Conservation (phyloP, 331 rosid genomes). For the Prunus yedoensis region DNA sequence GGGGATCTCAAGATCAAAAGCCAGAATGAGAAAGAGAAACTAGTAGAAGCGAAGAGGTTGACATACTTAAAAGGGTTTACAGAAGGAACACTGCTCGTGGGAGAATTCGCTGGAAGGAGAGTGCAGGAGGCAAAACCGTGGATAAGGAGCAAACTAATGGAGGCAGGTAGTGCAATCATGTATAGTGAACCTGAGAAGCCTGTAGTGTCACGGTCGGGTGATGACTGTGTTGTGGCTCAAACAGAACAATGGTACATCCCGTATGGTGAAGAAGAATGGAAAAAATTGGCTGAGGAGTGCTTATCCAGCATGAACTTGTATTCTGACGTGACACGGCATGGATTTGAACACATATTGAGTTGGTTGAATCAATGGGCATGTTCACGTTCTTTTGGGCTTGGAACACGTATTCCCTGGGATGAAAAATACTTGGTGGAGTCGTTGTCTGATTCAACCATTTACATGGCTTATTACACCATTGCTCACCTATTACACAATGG, state of each 20-base stretch:
- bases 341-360: slow-evolving; percentile 77
- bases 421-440: slow-evolving; percentile 86
- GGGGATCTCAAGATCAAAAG: slow-evolving; percentile 72
- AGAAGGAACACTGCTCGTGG: slow-evolving; percentile 78
- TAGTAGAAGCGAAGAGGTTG: slow-evolving; percentile 90
- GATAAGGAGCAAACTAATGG: slow-evolving; percentile 70
- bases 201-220: slow-evolving; percentile 84
- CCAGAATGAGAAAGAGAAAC: slow-evolving; percentile 91
- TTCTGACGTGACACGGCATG: slow-evolving; percentile 83
- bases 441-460: slow-evolving; percentile 87
- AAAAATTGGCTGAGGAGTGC: slow-evolving; percentile 75
- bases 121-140: slow-evolving; percentile 87
- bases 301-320: slow-evolving; percentile 60
- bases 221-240: slow-evolving; percentile 91
- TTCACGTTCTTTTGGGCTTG: slow-evolving; percentile 85
- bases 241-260: slow-evolving; percentile 96
- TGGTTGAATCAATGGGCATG: slow-evolving; percentile 99
- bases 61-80: slow-evolving; percentile 92
- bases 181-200: slow-evolving; percentile 92
- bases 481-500: slow-evolving; percentile 71
- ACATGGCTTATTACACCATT: slow-evolving; percentile 94
- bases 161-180: slow-evolving; percentile 66
- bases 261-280: slow-evolving; percentile 87
- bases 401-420: slow-evolving; percentile 96
- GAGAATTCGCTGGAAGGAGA: slow-evolving; percentile 65